phyloP scores from a whole-genome alignment of 2,329 filamentous ascomycete species.

The Byssothecium circinans region DNA sequence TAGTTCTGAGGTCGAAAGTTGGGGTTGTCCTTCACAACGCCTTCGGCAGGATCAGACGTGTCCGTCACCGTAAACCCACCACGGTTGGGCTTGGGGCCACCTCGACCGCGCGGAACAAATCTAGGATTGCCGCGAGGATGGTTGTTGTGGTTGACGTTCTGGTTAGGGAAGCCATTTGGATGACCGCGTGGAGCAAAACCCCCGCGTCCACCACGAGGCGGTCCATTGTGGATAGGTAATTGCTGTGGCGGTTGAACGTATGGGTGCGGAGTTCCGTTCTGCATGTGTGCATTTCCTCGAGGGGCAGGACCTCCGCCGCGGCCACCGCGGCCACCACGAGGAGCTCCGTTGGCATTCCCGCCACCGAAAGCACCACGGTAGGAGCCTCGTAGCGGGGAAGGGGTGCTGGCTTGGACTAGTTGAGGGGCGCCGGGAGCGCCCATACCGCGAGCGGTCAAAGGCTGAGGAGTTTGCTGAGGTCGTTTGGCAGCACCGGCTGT shows the following conservation, averaged over 20 bases:
- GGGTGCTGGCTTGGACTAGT: slow-evolving; percentile 57
- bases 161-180: slow-evolving; percentile 28
- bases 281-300: slow-evolving; percentile 24
- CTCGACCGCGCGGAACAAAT: slow-evolving; percentile 46
- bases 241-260: slow-evolving; percentile 27
- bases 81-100: slow-evolving; percentile 41
- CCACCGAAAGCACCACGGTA: slow-evolving; percentile 61
- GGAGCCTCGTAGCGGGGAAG: slow-evolving; percentile 60
- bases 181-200: slow-evolving; percentile 41
- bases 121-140: slow-evolving; percentile 34
- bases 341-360: slow-evolving; percentile 40
- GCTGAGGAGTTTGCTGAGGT: slow-evolving; percentile 50
- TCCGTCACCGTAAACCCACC: slow-evolving; percentile 52
- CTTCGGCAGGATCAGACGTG: slow-evolving; percentile 54
- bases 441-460: slow-evolving; percentile 58
- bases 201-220: slow-evolving; percentile 44
- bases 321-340: slow-evolving; percentile 33
- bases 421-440: slow-evolving; percentile 63
- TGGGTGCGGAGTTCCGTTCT: slow-evolving; percentile 28
- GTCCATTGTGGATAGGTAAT: slow-evolving; percentile 44
- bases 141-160: slow-evolving; percentile 26
- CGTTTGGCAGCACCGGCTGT: slow-evolving; percentile 60
- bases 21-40: slow-evolving; percentile 58
- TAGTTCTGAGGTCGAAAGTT: slow-evolving; percentile 57
- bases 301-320: slow-evolving; percentile 44